Percentiles rank a stretch among this genome's conserved stretches.
Conservation (phyloP, 2,329 filamentous ascomycete species). For the Juglanconis oblonga region DNA sequence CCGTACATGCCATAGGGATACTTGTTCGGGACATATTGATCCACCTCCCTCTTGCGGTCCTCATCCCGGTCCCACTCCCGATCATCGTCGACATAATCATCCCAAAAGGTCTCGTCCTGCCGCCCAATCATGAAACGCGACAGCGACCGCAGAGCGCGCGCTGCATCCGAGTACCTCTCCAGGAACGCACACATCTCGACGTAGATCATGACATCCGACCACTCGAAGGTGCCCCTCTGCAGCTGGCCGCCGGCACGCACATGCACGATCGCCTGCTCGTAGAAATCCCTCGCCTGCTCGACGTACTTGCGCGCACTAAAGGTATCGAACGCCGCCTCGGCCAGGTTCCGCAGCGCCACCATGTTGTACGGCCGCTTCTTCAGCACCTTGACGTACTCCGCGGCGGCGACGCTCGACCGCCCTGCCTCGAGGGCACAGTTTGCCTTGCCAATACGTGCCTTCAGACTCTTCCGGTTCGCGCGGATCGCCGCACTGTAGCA, state of each 20-base stretch:
- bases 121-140: constrained; percentile 82
- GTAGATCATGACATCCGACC: constrained; percentile 85
- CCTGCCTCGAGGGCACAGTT: constrained; percentile 55
- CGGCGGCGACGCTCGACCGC: constrained; percentile 50
- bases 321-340: constrained; percentile 54
- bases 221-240: constrained; percentile 47
- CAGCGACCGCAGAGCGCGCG: constrained; percentile 67
- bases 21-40: constrained; percentile 55
- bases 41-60: constrained; percentile 60
- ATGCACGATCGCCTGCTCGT: constrained; percentile 44
- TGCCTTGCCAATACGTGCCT: constrained; percentile 58
- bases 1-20: constrained; percentile 65
- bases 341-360: constrained; percentile 51
- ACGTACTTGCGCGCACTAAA: constrained; percentile 40
- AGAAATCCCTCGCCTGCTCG: constrained; percentile 44
- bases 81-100: constrained; percentile 68
- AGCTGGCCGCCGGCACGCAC: constrained; percentile 31
- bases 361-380: constrained; percentile 52
- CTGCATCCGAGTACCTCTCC: constrained; percentile 61
- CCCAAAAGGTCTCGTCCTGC: constrained; percentile 73
- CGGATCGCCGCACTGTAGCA: constrained; percentile 60
- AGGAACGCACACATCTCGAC: constrained; percentile 73
- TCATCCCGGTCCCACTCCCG: constrained; percentile 83
- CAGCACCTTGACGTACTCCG: constrained; percentile 55
- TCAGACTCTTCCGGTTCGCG: constrained; percentile 54